phyloP scores from a whole-genome alignment of 768 basidiomycete genomes.

The Dentipellis sp. region DNA sequence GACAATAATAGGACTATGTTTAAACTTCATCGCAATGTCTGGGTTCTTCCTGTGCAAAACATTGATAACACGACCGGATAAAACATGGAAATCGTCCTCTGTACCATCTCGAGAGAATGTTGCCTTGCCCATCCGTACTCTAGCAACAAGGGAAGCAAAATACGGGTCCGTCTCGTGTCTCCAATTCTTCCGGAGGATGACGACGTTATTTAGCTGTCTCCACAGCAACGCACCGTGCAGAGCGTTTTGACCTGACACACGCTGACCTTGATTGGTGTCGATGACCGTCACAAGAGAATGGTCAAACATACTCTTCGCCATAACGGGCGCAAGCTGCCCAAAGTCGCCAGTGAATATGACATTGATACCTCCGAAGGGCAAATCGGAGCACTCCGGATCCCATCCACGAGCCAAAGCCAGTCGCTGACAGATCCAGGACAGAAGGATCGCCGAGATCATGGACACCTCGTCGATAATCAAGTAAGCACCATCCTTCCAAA shows the following conservation, averaged over 20 bases:
- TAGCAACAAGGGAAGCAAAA: too few species aligned
- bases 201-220: neutral
- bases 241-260: neutral
- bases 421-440: neutral
- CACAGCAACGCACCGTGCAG: neutral
- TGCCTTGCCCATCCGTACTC: too few species aligned
- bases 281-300: neutral
- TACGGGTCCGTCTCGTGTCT: too few species aligned
- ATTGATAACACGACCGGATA: neutral
- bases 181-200: neutral
- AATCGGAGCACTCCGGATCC: neutral
- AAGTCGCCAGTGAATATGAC: neutral
- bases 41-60: too few species aligned
- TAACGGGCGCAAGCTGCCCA: neutral
- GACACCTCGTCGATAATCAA: constrained; percentile 2
- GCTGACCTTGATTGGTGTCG: neutral
- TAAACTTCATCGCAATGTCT: too few species aligned
- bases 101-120: too few species aligned
- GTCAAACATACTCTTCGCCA: neutral
- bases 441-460: neutral
- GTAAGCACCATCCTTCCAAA: constrained; percentile 13
- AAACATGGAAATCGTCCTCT: neutral
- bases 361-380: neutral
- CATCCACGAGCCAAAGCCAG: neutral
- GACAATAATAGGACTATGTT: neutral